Conservation (phyloP, 1,284 basidiomycete genomes). For the Heimioporus retisporus region DNA sequence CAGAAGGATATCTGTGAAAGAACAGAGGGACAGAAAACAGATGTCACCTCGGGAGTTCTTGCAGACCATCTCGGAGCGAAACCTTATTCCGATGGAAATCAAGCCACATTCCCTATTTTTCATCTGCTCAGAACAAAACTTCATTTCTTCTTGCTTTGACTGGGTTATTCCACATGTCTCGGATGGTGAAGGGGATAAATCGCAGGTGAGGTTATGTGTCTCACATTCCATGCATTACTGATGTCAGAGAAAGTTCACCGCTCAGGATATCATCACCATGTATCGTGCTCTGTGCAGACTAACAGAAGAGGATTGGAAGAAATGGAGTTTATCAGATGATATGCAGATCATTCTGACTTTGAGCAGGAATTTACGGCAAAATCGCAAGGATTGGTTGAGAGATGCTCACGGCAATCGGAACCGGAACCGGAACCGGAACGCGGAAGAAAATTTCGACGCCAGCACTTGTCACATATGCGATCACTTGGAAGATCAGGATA, state of each 20-base stretch:
- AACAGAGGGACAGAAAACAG: too few relatives aligned
- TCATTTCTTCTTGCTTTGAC: conserved; percentile 15
- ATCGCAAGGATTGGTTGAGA: not conserved
- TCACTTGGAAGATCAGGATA: not conserved
- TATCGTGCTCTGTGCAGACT: conserved; percentile 6
- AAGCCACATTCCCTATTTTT: conserved; percentile 27
- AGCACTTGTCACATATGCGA: not conserved
- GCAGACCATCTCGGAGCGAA: not conserved
- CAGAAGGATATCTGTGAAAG: not conserved
- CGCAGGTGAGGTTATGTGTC: too few relatives aligned
- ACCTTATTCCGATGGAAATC: conserved; percentile 8
- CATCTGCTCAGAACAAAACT: conserved; percentile 20
- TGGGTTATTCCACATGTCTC: conserved; percentile 10
- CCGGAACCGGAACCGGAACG: not conserved
- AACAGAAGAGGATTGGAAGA: rapidly evolving
- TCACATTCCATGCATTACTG: not conserved
- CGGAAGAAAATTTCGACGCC: not conserved
- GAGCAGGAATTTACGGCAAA: not conserved
- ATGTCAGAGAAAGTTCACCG: not conserved
- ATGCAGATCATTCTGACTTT: not conserved
- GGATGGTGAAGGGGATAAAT: not conserved
- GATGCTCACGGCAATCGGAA: not conserved
- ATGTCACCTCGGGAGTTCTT: not conserved
- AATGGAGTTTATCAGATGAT: not conserved
- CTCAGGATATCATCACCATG: not conserved